Percentiles rank a stretch among this genome's conserved stretches.
Conservation (phyloP, 257 asterid species). For the Plantago ovata region DNA sequence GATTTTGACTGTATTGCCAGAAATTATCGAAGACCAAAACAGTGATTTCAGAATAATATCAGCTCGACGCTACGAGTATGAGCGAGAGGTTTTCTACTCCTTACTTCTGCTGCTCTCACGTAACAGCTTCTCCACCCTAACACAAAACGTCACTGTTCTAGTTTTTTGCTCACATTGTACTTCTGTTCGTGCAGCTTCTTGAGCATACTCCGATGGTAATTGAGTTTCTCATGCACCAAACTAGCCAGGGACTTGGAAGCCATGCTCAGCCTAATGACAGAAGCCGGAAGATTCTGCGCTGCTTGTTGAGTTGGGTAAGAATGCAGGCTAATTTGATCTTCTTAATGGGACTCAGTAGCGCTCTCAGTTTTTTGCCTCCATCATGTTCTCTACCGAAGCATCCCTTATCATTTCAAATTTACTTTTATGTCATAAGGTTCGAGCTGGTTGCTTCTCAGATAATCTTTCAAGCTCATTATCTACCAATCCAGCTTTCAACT, state of each 20-base stretch:
- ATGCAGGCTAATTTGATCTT: constrained; percentile 4
- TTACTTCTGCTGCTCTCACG: constrained; percentile 22
- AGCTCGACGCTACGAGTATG: constrained; percentile 60
- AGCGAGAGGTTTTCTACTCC: constrained; percentile 58
- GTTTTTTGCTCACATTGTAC: constrained; percentile 29
- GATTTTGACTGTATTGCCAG: constrained; percentile 85
- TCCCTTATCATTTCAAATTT: constrained; percentile 22
- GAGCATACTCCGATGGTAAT: constrained; percentile 69
- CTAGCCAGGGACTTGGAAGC: constrained; percentile 41
- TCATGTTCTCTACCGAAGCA: constrained; percentile 13
- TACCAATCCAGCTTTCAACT: constrained; percentile 66
- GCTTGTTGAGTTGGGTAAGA: constrained; percentile 93
- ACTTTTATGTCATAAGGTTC: constrained; percentile 50
- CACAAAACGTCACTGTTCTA: constrained; percentile 4
- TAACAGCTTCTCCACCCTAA: not conserved
- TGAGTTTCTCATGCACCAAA: constrained; percentile 77
- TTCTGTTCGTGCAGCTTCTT: constrained; percentile 69
- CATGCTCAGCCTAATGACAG: constrained; percentile 49
- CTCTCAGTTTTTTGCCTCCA: constrained; percentile 1
- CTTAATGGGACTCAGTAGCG: not conserved
- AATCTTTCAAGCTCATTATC: constrained; percentile 60
- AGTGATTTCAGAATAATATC: constrained; percentile 43
- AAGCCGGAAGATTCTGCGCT: constrained; percentile 71
- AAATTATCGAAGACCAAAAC: constrained; percentile 70
- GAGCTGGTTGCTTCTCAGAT: constrained; percentile 88